A percentile compares a stretch with the other conserved stretches of the same genome.
Conservation (phyloP, 208 protist genomes). For the Trypanosoma rangeli region DNA sequence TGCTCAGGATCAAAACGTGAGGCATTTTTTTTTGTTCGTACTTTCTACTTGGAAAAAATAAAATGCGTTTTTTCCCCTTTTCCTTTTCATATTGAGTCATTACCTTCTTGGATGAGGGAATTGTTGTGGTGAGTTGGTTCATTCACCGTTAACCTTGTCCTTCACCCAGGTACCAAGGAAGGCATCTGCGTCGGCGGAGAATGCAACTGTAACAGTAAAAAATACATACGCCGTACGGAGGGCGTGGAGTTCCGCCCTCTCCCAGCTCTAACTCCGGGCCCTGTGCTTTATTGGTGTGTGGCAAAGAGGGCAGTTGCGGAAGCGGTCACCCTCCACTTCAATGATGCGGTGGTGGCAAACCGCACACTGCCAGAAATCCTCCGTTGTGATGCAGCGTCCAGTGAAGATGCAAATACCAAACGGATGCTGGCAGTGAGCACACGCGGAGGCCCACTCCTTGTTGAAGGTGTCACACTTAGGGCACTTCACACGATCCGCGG, state of each 20-base stretch:
- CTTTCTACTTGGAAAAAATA: neutral
- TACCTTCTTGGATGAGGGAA: no score
- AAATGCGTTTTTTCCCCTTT: neutral
- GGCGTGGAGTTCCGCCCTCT: neutral
- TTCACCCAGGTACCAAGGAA: no score
- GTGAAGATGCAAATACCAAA: constrained; percentile 90
- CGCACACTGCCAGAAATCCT: constrained; percentile 77
- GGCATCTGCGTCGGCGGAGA: no score
- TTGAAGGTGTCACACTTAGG: constrained; percentile 82
- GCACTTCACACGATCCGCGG: constrained; percentile 73
- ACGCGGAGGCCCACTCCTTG: constrained; percentile 89
- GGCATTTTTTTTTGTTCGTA: neutral
- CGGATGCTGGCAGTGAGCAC: constrained; percentile 75
- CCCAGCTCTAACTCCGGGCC: constrained; percentile 25
- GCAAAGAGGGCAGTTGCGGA: constrained; percentile 91
- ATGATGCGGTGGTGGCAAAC: constrained; percentile 86
- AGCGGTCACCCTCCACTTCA: constrained; percentile 68
- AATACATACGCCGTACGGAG: no score
- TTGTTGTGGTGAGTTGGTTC: no score
- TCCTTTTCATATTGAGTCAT: neutral
- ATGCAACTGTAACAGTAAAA: no score
- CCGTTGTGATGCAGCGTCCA: constrained; percentile 70
- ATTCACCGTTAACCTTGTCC: no score
- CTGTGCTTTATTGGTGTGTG: constrained; percentile 76
- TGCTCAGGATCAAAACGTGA: neutral